Evolutionary conservation across 2,329 filamentous ascomycete species (phyloP), one percentile per base, ranked within the genome.

Genomic region (Monosporascus sp.): DNA sequence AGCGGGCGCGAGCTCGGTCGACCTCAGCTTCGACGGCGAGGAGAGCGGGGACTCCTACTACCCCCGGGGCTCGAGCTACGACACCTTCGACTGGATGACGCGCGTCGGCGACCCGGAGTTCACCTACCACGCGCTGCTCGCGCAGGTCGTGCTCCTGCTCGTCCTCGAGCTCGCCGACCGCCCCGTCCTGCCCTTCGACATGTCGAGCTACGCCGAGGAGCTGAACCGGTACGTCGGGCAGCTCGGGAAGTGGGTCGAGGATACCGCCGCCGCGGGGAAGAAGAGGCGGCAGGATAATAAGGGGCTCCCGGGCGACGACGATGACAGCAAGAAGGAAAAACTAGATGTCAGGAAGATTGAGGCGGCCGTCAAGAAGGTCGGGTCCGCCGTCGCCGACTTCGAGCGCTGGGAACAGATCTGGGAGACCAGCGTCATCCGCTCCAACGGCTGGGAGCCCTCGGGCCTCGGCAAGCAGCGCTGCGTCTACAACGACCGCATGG

Each of bases 51-150:
- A 80, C 7, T 70, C 75, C 11, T 87, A 81, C 62, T 90, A 92
- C 0, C 84, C 86, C 50, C 86, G 91, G 70, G 92, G 88, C 55
- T 94, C 88, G 71, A 14, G 9, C 31, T 95, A 96, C 71, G 93
- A 97, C 66, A 95, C 85, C 51, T 92, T 89, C 62, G 87, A 91
- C 45, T 93, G 90, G 86, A 90, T 97, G 80, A 77, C 85, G 25
- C 80, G 79, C 38, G 83, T 89, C 55, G 86, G 89, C 22, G 94
- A 99, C 67, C 90, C 90, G 0, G 86, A 81, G 1, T 96, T 96
- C 65, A 70, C 79, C 11, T 94, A 96, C 66, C 94, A 97, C 72
- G 81, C 78, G 41, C 72, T 88, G 6, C 80, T 97, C 54, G 89
- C 84, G 11, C 85, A 97, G 70, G 77, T 97, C 41, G 86, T 90